Evolutionary conservation across 1,284 basidiomycete species (phyloP).

Genomic region (Cerrena zonata): DNA sequence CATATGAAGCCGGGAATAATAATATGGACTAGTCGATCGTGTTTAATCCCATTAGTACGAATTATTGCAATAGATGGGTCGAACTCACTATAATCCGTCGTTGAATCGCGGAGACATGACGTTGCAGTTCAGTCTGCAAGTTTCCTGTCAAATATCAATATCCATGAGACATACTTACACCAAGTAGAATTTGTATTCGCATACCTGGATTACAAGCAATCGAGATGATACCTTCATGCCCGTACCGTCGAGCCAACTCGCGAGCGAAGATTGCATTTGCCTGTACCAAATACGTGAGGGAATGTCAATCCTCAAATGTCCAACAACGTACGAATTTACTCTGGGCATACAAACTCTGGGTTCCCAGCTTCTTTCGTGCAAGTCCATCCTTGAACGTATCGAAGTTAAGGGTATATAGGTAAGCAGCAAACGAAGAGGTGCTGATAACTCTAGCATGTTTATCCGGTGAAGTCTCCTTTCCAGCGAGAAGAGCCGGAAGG

Average conservation of each 20-base stretch:
- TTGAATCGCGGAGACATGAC: conserved; percentile 8
- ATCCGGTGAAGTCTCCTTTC: conserved; percentile 24
- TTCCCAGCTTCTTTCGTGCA: conserved; percentile 22
- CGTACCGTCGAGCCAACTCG: conserved; percentile 26
- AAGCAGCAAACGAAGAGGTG: conserved; percentile 32
- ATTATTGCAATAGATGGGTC: not conserved
- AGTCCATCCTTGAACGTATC: conserved; percentile 27
- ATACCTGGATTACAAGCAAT: conserved; percentile 35
- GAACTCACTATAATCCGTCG: conserved; percentile 12
- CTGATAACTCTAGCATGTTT: conserved; percentile 38
- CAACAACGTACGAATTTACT: conserved; percentile 35
- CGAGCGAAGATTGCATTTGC: conserved; percentile 36
- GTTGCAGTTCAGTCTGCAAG: conserved; percentile 15
- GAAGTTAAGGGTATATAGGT: conserved; percentile 20
- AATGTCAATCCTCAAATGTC: not conserved
- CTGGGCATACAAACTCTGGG: conserved; percentile 34
- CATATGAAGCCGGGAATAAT: conserved; percentile 14
- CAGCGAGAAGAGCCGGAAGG: conserved; percentile 35
- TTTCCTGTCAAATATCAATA: conserved; percentile 13
- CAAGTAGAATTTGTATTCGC: not conserved
- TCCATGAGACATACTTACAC: not conserved
- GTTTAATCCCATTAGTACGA: not conserved
- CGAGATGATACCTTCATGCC: conserved; percentile 30
- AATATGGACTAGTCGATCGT: too few species aligned
- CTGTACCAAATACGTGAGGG: conserved; percentile 6